These are phyloP conservation scores for Elsinoe perseae DNA, from an alignment of 2,329 filamentous ascomycete genomes.

Conservation along the genomic window DNA sequence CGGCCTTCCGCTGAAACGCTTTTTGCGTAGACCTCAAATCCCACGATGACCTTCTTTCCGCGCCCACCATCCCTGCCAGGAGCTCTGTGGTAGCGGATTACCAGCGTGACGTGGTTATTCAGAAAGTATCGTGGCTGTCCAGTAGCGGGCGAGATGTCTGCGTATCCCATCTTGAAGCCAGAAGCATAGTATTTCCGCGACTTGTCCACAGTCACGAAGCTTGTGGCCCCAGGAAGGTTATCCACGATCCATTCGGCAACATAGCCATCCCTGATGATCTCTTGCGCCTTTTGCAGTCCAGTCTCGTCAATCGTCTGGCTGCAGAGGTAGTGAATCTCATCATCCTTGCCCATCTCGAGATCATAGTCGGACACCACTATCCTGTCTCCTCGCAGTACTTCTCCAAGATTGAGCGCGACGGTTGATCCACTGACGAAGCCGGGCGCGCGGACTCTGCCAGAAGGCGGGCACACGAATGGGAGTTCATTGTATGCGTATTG, in stretches of 20 bases:
- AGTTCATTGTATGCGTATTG: conserved; percentile 87
- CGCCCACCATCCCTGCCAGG: conserved; percentile 59
- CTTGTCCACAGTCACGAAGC: conserved; percentile 80
- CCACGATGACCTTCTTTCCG: conserved; percentile 73
- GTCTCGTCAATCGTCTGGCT: conserved; percentile 56
- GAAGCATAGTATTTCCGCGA: conserved; percentile 79
- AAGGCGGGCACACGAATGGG: conserved; percentile 77
- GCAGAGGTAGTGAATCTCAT: conserved; percentile 66
- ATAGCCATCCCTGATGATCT: conserved; percentile 70
- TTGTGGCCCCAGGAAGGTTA: conserved; percentile 81
- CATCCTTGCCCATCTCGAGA: conserved; percentile 66
- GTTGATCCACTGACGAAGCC: conserved; percentile 67
- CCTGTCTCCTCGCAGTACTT: conserved; percentile 78
- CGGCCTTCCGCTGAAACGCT: conserved; percentile 61
- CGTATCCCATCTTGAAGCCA: conserved; percentile 80
- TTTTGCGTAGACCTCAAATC: conserved; percentile 85
- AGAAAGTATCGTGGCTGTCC: conserved; percentile 62
- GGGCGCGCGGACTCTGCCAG: conserved; percentile 57
- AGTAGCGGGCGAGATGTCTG: conserved; percentile 54
- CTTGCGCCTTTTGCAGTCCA: conserved; percentile 59
- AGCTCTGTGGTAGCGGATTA: conserved; percentile 68
- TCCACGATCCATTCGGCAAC: conserved; percentile 92
- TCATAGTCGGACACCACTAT: conserved; percentile 81
- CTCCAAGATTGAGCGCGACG: conserved; percentile 74
- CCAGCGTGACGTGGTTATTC: conserved; percentile 82